Base-by-base conservation (phyloP, 805 yeast genomes). In the Wickerhamiella allomyrinae region DNA sequence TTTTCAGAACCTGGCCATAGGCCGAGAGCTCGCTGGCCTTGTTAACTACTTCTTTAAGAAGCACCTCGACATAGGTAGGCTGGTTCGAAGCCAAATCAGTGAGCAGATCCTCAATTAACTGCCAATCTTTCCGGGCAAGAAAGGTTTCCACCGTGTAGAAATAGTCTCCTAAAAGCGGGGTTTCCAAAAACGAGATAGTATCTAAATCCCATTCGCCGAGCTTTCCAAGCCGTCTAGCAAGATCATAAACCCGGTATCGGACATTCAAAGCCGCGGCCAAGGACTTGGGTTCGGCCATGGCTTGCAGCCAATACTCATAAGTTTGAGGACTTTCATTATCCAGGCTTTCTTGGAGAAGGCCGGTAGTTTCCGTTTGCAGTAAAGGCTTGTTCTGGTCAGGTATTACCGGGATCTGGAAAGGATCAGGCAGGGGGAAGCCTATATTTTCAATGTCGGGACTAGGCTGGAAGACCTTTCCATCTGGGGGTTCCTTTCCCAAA, bases 111-210 rank as follows among this genome's bases (percentile, higher is more conserved):
- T 20, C 23, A 13, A 47, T 27, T 5, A 34, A 23, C 2, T 15
- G 20, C 41, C 43, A 43, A 15, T 39, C 39, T 11, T 31, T 25
- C 7, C 20, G 39, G 13, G 11, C 29, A 2, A 40, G 3, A 10
- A 48, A 35, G 7, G 44, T 44, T 21, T 46, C 48, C 8, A 38
- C 35, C 2, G 46, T 42, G 27, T 46, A 53, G 20, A 25, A 27
- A 31, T 43, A 46, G 38, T 53, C 56, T 7, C 44, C 39, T n/a
- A 39, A 40, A 5, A 29, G 20, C 22, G 48, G 23, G 17, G 15
- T 9, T n/a, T 11, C 17, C 15, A 27, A 27, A 17, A n/a, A 27
- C 17, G 31, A 27, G 5, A 27, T n/a, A 4, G 31, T 17, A 27
- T 27, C 31, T 14, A 27, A 17, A 17, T 27, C 31, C 31, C 31